Evolutionary conservation across 345 rosid species (phyloP), one percentile per base, ranked within the genome.

Genomic region (Lumnitzera littorea): DNA sequence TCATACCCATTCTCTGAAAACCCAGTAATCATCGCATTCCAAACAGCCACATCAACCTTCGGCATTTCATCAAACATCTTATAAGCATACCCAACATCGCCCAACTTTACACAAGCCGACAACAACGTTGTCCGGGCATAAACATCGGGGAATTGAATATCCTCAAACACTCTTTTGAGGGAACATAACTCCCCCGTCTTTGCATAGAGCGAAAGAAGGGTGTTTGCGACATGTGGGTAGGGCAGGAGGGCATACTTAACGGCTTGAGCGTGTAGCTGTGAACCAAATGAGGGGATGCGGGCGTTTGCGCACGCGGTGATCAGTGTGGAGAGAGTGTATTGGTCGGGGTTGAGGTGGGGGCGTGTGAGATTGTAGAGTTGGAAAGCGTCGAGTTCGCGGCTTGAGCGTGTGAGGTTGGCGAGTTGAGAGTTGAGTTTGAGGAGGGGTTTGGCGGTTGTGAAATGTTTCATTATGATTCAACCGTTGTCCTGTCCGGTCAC

Each of bases 11-110:
- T 73, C 56, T 84, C 87, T 61, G 81, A 55, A 56, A 81, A 82
- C 57, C 96, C 91, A 14, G 85, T 89, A 61, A 89, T 82, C 82
- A 89, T 68, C 11, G 94, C 91, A 57, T 89, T 89, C 90, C 91
- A 86, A 16, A 80, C 63, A 0, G 82, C 74, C 59, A 76, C 78
- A 48, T 78, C 77, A 63, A 66, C 74, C 0, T 54, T 48, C 11
- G 78, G 86, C 79, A 82, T 79, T 77, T 70, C 51, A 73, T 73
- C 87, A 29, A 89, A 84, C 79, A 81, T 24, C 65, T 81, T 50
- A n/a, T 69, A 75, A 2, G 94, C 91, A 66, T 73, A 78, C 12
- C 51, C 74, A 5, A 84, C 52, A 10, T 73, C 65, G 3, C 84
- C 86, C 64, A 78, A 63, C 77, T 80, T 86, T 0, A 67, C 24